Evolutionary conservation across 2,329 filamentous ascomycete genomes (phyloP).

Genomic region (Ascochyta fabae): DNA sequence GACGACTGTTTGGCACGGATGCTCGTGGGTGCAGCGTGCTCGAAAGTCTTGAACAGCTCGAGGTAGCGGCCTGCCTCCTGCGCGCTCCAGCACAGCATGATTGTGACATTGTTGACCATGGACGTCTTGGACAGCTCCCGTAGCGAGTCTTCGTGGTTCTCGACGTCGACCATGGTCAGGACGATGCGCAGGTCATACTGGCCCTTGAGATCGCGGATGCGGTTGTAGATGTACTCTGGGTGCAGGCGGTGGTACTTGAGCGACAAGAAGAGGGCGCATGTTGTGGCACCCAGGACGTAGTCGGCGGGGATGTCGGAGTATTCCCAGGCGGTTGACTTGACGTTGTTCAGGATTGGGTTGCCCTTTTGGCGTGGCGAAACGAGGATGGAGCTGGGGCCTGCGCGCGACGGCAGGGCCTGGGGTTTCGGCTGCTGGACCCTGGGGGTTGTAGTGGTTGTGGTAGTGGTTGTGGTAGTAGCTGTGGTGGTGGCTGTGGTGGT

Average conservation of each 20-base stretch:
- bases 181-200: conserved; percentile 88
- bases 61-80: conserved; percentile 93
- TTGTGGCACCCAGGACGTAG: conserved; percentile 85
- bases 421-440: conserved; percentile 84
- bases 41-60: conserved; percentile 93
- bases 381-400: conserved; percentile 77
- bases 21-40: conserved; percentile 80
- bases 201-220: conserved; percentile 82
- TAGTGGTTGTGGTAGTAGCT: not conserved
- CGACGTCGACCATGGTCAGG: conserved; percentile 91
- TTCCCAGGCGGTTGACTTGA: conserved; percentile 89
- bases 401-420: conserved; percentile 74
- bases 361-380: conserved; percentile 94
- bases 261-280: conserved; percentile 89
- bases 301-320: conserved; percentile 97
- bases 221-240: conserved; percentile 96
- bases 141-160: conserved; percentile 88
- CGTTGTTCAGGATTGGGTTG: conserved; percentile 85
- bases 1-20: conserved; percentile 87
- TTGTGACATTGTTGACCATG: conserved; percentile 87
- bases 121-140: conserved; percentile 93
- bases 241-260: conserved; percentile 97
- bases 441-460: conserved; percentile 25
- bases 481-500: conserved; percentile 5
- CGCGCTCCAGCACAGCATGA: conserved; percentile 93